Evolutionary conservation across 495 filamentous ascomycete species (phyloP), one percentile per base, ranked within the genome.

Genomic region (Thermothielavioides terrestris): DNA sequence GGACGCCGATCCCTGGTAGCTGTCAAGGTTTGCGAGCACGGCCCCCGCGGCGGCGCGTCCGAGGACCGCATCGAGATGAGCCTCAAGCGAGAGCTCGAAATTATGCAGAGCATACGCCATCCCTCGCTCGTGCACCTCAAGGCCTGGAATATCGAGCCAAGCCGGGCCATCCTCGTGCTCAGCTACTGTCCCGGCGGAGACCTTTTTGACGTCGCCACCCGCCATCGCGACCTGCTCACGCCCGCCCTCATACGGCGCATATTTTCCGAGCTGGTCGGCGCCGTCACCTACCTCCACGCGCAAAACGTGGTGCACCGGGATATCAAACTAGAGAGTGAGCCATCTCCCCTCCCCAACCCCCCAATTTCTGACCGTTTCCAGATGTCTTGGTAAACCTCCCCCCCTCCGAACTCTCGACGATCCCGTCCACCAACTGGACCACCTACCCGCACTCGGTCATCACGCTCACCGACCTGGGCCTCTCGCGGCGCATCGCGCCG

Each of bases 311-410:
- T 95, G 35, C 92, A 98, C 61, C 81, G 92, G 22, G 92, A 98
- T 67, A 94, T 98, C 61, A 98, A 98, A 67, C 80, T 98, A 41
- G 92, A 98, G 70, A 98, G 90, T 95, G 74, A 69, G 85, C 45
- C 2, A 71, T 42, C 12, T 37, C 27, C 41, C 41, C 56, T 38
- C 30, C 40, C 49, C 34, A 10, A 46, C 25, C 28, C 45, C 4
- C 9, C 48, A 28, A 22, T 44, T 17, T 8, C 68, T 71, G 55
- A 72, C 52, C 22, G 3, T 28, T 36, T 46, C 3, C 59, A 95
- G 90, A 98, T 63, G 86, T 95, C 41, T 80, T 98, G 21, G 82
- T 97, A 55, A 95, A 95, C 60, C 70, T 92, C 44, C 77, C 71
- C 46, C 55, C 71, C 32, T 53, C 70, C 32, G 46, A 56, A 15